Percentiles rank a stretch among this genome's conserved stretches.
These are phyloP conservation scores for Sugiyamaella japonica DNA, from an alignment of 1,139 yeast species.

Conservation along the genomic window DNA sequence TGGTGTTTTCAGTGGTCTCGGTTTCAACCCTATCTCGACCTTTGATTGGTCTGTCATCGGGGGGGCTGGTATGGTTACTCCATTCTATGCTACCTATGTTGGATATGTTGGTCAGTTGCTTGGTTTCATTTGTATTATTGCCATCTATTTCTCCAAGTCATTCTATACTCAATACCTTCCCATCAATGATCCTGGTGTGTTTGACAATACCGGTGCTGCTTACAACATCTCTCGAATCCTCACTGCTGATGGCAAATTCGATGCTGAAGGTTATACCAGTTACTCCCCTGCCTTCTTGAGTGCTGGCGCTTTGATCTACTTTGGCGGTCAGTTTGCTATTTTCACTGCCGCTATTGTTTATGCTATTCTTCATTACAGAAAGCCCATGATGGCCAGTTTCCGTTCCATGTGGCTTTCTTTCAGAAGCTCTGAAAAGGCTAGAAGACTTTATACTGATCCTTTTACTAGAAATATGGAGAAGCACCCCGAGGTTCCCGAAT, in stretches of 20 bases:
- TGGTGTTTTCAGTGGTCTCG: slow-evolving; percentile 59
- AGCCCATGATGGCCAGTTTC: slow-evolving; percentile 15
- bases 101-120: slow-evolving; percentile 44
- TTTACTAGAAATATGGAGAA: slow-evolving; percentile 55
- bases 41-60: slow-evolving; percentile 53
- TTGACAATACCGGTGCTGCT: slow-evolving; percentile 49
- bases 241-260: slow-evolving; percentile 38
- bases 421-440: slow-evolving; percentile 20
- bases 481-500: slow-evolving; percentile 63
- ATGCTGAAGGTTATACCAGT: slow-evolving; percentile 35
- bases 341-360: slow-evolving; percentile 47
- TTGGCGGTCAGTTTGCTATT: slow-evolving; percentile 35
- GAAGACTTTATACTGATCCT: slow-evolving; percentile 48
- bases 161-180: slow-evolving; percentile 55
- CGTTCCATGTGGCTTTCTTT: slow-evolving; percentile 24
- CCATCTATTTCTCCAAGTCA: slow-evolving; percentile 53
- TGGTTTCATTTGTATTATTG: slow-evolving; percentile 46
- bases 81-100: slow-evolving; percentile 49
- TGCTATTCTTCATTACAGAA: slow-evolving; percentile 45
- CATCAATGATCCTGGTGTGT: slow-evolving; percentile 50
- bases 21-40: slow-evolving; percentile 56
- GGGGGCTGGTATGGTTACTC: slow-evolving; percentile 39
- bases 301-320: slow-evolving; percentile 43
- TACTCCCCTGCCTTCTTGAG: slow-evolving; percentile 51
- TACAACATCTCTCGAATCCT: slow-evolving; percentile 48